Evolutionary conservation across 129 eudicot species (phyloP).

Genomic region (Centrapalus pauciflorus): DNA sequence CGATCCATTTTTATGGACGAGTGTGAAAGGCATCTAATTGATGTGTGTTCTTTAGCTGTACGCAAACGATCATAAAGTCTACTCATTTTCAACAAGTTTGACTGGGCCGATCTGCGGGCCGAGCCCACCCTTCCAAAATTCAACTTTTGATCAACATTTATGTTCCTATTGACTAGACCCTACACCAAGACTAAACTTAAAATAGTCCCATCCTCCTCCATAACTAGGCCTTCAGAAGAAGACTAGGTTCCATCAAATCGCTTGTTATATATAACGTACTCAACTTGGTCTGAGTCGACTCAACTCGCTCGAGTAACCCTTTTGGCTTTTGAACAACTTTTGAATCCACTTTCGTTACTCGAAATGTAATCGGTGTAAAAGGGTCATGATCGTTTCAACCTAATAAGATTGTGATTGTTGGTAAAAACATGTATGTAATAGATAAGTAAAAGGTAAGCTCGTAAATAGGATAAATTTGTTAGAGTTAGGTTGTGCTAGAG

Average conservation of each 20-base stretch:
- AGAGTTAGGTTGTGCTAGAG: too few species aligned
- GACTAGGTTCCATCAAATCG: neutral
- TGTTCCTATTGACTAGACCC: neutral
- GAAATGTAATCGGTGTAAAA: neutral
- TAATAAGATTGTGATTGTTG: too few species aligned
- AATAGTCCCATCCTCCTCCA: neutral
- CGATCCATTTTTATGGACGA: neutral
- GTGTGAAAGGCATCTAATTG: neutral
- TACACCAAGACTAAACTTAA: neutral
- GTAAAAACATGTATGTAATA: too few species aligned
- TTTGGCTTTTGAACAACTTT: too few species aligned
- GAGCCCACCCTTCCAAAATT: neutral
- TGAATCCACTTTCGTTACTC: neutral
- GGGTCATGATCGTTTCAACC: neutral
- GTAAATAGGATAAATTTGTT: too few species aligned
- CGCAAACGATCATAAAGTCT: neutral
- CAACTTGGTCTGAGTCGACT: neutral
- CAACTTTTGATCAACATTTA: neutral
- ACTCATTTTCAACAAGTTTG: neutral
- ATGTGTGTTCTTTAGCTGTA: neutral
- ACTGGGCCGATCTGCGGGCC: neutral
- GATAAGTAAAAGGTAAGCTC: too few species aligned
- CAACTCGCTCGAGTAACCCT: too few species aligned
- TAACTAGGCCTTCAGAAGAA: neutral
- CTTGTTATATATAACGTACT: neutral